These are phyloP conservation scores for Chalciporus chontae DNA, from an alignment of 768 basidiomycete species.

Conservation along the genomic window DNA sequence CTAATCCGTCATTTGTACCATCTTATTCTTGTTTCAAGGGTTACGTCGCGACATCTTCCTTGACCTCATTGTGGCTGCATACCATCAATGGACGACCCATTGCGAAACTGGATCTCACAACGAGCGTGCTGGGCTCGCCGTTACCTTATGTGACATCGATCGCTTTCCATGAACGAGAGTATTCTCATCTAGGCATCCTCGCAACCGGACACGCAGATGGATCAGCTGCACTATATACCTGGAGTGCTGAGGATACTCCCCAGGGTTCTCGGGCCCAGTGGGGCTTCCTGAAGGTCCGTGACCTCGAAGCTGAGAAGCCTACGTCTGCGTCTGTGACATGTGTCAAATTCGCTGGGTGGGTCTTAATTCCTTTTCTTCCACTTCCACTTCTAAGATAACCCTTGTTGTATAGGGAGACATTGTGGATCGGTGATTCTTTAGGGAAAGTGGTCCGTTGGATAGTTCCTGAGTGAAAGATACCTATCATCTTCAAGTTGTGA, in stretches of 20 bases:
- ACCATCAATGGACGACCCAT: slow-evolving; percentile 85
- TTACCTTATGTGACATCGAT: slow-evolving; percentile 63
- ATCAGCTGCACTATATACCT: slow-evolving; percentile 75
- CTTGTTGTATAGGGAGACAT: slow-evolving; percentile 13
- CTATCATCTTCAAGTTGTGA: too few species aligned
- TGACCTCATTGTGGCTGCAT: slow-evolving; percentile 66
- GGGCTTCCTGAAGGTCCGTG: slow-evolving; percentile 69
- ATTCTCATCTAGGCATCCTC: slow-evolving; percentile 71
- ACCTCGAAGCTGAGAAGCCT: slow-evolving; percentile 52
- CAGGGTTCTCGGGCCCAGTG: slow-evolving; percentile 65
- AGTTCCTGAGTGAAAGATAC: slow-evolving; percentile 17
- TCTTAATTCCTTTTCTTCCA: background rate
- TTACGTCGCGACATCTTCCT: slow-evolving; percentile 82
- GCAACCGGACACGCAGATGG: slow-evolving; percentile 78
- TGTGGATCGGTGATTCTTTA: slow-evolving; percentile 25
- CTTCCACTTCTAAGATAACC: background rate
- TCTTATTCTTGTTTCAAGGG: slow-evolving; percentile 48
- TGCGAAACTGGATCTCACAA: slow-evolving; percentile 58
- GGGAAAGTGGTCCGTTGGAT: slow-evolving; percentile 25
- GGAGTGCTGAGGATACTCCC: slow-evolving; percentile 75
- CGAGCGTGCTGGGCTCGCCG: slow-evolving; percentile 40
- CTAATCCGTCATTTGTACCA: background rate
- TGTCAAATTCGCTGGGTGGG: slow-evolving; percentile 79
- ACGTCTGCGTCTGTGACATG: slow-evolving; percentile 56
- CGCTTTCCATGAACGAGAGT: slow-evolving; percentile 88